Evolutionary conservation across 2,329 filamentous ascomycete genomes (phyloP).

Genomic region (Phialemoniopsis sp.): DNA sequence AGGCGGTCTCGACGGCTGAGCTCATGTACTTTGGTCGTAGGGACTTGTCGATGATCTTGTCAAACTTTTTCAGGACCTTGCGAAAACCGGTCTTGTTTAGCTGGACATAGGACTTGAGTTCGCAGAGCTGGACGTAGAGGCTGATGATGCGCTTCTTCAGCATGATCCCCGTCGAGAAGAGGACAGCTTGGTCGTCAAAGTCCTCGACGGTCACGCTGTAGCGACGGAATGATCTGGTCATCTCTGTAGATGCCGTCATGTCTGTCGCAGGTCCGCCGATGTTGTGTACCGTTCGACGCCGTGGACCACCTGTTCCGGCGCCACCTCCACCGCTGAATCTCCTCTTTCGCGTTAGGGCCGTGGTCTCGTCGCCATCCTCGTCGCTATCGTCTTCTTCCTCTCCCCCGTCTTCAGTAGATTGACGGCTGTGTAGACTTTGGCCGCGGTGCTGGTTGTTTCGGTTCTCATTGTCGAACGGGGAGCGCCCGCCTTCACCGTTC

Average conservation of each 20-base stretch:
- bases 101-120: slow-evolving; percentile 92
- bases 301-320: slow-evolving; percentile 21
- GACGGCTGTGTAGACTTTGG: slow-evolving; percentile 34
- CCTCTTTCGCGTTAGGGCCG: slow-evolving; percentile 42
- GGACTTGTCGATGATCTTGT: slow-evolving; percentile 86
- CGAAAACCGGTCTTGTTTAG: slow-evolving; percentile 95
- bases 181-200: slow-evolving; percentile 69
- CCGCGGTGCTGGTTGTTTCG: slow-evolving; percentile 15
- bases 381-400: slow-evolving; percentile 64
- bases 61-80: slow-evolving; percentile 97
- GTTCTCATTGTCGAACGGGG: slow-evolving; percentile 14
- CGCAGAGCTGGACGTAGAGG: slow-evolving; percentile 88
- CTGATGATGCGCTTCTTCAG: slow-evolving; percentile 88
- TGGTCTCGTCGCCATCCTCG: slow-evolving; percentile 58
- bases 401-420: slow-evolving; percentile 51
- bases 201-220: slow-evolving; percentile 70
- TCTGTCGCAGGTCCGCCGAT: slow-evolving; percentile 31
- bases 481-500: slow-evolving; percentile 29
- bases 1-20: slow-evolving; percentile 68
- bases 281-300: slow-evolving; percentile 25
- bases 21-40: slow-evolving; percentile 76
- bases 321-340: slow-evolving; percentile 23
- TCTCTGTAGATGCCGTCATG: slow-evolving; percentile 58
- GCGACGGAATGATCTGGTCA: slow-evolving; percentile 52
- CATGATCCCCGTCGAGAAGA: slow-evolving; percentile 68